Evolutionary conservation across 129 eudicot genomes (phyloP).

Genomic region (Logfia minima): DNA sequence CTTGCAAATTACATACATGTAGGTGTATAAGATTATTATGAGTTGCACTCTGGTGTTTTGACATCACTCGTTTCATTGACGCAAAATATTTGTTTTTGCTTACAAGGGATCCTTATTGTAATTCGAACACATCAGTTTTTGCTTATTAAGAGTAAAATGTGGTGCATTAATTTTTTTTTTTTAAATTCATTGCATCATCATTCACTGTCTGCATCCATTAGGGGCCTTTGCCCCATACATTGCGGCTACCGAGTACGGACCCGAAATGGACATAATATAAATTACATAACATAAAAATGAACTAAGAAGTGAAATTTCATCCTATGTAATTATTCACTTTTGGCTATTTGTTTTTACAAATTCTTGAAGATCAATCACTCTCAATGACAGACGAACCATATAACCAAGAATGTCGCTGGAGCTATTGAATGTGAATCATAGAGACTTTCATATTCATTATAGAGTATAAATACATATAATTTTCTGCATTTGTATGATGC

Average conservation of each 20-base stretch:
- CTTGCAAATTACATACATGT: background rate
- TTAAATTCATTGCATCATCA: too few relatives aligned
- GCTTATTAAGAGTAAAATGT: slow-evolving; percentile 3
- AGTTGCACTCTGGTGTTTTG: too few relatives aligned
- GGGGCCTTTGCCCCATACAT: too few relatives aligned
- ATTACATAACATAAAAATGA: slow-evolving; percentile 2
- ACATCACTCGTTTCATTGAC: too few relatives aligned
- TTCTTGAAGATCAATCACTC: background rate
- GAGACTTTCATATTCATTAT: slow-evolving; percentile 6
- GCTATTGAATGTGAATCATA: slow-evolving; percentile 18
- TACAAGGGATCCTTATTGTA: slow-evolving; percentile 7
- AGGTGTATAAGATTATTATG: too few relatives aligned
- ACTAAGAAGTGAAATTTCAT: background rate
- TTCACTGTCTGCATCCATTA: too few relatives aligned
- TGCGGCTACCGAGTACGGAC: background rate
- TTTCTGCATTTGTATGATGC: slow-evolving; percentile 5
- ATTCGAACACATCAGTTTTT: slow-evolving; percentile 6
- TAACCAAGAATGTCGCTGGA: slow-evolving; percentile 9
- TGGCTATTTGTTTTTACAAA: background rate
- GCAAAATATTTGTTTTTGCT: background rate
- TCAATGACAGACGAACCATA: background rate
- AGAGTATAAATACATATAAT: slow-evolving; percentile 1
- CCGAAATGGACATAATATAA: slow-evolving; percentile 14
- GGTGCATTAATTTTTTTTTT: too few relatives aligned
- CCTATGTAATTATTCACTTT: background rate